Evolutionary conservation across 1,139 yeast species (phyloP), one percentile per base, ranked within the genome.

Genomic region (Suhomyces bokatorum): DNA sequence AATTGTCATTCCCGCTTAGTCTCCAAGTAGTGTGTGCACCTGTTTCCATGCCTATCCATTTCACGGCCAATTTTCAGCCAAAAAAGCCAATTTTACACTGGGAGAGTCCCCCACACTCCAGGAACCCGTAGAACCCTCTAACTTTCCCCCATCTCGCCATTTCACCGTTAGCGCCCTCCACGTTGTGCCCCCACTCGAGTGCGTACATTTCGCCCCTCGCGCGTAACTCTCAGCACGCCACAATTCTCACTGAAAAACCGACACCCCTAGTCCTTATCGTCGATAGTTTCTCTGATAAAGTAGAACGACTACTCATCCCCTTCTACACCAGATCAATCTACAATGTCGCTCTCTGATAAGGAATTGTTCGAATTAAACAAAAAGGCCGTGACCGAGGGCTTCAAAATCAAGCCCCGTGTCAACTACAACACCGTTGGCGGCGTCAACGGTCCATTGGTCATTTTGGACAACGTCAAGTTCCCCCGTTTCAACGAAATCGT

Each of bases 401-500:
- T 89, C 74, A 83, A 87, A 55, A 84, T 90, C 62, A 85, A 87
- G 65, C 97, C 97, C 51, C 85, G 96, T 72, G 68, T 88, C 57
- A 86, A 84, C 60, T 93, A 93, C 73, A 93, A 93, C 75, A 93
- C 99, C 26, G 99, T 93, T 53, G 93, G 93, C 43, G 98, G 97
- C 64, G 96, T 93, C 60, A 93, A 93, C 69, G 99, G 99, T 50
- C 99, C 99, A 8, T 80, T 93, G 66, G 99, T 93, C 50, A 90
- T 93, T 61, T 78, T 93, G 61, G 98, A 93, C 67, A 87, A 93
- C 57, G 98, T 93, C 63, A 93, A 93, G 72, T 91, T 87, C 69
- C 99, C 99, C 49, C 84, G 96, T 62, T 93, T 79, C 74, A 90
- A 90, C 62, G 99, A 93, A 72, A 95, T 93, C 73, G 99, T 93